These are phyloP conservation scores for Trifolium dubium DNA, from an alignment of 306 rosid genomes.

Conservation along the genomic window DNA sequence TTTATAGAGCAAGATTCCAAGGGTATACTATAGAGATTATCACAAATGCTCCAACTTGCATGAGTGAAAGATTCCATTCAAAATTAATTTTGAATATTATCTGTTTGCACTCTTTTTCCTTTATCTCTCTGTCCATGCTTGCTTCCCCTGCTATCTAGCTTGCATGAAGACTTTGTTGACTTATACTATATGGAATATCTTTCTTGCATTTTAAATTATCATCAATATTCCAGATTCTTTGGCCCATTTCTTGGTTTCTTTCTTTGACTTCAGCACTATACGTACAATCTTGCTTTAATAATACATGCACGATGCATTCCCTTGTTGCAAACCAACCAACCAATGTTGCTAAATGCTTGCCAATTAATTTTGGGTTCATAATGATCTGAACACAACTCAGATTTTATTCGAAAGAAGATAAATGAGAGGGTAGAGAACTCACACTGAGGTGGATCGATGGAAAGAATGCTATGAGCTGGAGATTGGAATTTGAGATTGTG, in stretches of 20 bases:
- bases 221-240: conserved; percentile 46
- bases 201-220: conserved; percentile 49
- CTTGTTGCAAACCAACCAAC: conserved; percentile 34
- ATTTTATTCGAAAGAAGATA: too few relatives aligned
- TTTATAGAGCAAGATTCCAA: conserved; percentile 47
- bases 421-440: too few relatives aligned
- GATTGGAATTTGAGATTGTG: too few relatives aligned
- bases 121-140: conserved; percentile 37
- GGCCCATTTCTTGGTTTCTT: conserved; percentile 48
- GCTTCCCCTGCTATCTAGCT: conserved; percentile 21
- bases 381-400: too few relatives aligned
- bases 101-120: conserved; percentile 2
- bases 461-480: too few relatives aligned
- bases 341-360: background rate
- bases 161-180: conserved; percentile 29
- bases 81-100: conserved; percentile 34
- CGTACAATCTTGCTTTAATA: background rate
- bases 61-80: conserved; percentile 39
- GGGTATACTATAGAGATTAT: conserved; percentile 14
- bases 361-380: background rate
- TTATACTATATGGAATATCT: conserved; percentile 26
- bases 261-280: conserved; percentile 28
- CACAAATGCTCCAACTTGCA: conserved; percentile 46
- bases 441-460: too few relatives aligned
- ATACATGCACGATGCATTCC: conserved; percentile 9